Conservation (phyloP, 2,329 filamentous ascomycete genomes). For the Hymenoscyphus linearis region DNA sequence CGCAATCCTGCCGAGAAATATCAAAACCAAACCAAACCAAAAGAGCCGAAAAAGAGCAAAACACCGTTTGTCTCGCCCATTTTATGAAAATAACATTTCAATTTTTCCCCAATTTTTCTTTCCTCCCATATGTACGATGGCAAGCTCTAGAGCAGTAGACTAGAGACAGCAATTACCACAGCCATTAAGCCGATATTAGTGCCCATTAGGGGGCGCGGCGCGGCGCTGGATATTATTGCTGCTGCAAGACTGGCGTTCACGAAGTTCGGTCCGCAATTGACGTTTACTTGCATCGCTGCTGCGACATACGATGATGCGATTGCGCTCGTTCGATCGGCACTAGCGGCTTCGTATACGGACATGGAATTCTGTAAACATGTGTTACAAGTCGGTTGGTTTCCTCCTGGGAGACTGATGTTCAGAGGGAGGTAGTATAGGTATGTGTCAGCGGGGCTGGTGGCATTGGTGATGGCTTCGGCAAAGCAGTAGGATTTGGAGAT, state of each 20-base stretch:
- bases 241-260: conserved; percentile 48
- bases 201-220: not conserved
- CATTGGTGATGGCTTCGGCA: conserved; percentile 77
- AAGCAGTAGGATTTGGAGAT: conserved; percentile 69
- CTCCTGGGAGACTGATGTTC: conserved; percentile 63
- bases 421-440: conserved; percentile 85
- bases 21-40: not conserved
- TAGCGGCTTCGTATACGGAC: conserved; percentile 68
- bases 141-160: conserved; percentile 15
- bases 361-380: conserved; percentile 75
- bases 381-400: conserved; percentile 68
- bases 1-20: not conserved
- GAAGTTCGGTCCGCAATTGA: conserved; percentile 53
- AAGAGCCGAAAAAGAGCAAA: not conserved
- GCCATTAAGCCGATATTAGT: conserved; percentile 13
- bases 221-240: conserved; percentile 9
- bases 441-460: conserved; percentile 60
- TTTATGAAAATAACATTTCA: not conserved
- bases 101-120: not conserved
- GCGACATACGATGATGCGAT: conserved; percentile 63
- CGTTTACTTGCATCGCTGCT: conserved; percentile 70
- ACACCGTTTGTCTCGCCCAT: not conserved
- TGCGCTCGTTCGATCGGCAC: conserved; percentile 58
- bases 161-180: conserved; percentile 15
- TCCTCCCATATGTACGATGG: conserved; percentile 2